These are phyloP conservation scores for Malassezia caprae DNA, from an alignment of 1,284 basidiomycete genomes.

Conservation along the genomic window DNA sequence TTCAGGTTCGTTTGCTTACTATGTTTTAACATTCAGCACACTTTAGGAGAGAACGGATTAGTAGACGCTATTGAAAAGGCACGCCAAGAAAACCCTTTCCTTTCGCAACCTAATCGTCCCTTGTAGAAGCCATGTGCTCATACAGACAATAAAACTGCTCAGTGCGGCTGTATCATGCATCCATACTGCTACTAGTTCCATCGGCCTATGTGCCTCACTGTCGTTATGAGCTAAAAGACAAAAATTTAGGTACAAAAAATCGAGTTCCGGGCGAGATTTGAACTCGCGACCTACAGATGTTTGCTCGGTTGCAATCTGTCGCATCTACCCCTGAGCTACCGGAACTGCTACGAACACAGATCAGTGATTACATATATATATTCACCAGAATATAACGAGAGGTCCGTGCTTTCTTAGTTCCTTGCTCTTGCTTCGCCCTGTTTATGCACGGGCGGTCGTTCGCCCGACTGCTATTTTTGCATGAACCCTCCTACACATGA, in stretches of 20 bases:
- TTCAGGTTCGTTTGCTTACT: conserved; percentile 56
- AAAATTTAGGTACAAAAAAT: neutral
- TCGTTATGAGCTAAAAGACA: neutral
- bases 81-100: conserved; percentile 50
- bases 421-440: neutral
- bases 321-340: conserved; percentile 23
- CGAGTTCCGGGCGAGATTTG: conserved; percentile 20
- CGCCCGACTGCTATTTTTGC: neutral
- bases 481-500: neutral
- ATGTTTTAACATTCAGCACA: conserved; percentile 55
- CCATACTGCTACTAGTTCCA: neutral
- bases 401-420: neutral
- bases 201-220: too few species aligned
- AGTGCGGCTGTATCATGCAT: too few species aligned
- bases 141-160: neutral
- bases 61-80: conserved; percentile 68
- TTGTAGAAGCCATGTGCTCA: neutral
- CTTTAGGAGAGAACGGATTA: conserved; percentile 68
- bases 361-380: neutral
- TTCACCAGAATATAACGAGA: neutral
- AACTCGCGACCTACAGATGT: conserved; percentile 21
- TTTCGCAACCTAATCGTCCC: conserved; percentile 26
- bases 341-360: neutral
- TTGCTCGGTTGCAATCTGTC: conserved; percentile 18
- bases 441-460: neutral